These are phyloP conservation scores for Pugionium dolabratum DNA, from an alignment of 345 rosid genomes.

Conservation along the genomic window DNA sequence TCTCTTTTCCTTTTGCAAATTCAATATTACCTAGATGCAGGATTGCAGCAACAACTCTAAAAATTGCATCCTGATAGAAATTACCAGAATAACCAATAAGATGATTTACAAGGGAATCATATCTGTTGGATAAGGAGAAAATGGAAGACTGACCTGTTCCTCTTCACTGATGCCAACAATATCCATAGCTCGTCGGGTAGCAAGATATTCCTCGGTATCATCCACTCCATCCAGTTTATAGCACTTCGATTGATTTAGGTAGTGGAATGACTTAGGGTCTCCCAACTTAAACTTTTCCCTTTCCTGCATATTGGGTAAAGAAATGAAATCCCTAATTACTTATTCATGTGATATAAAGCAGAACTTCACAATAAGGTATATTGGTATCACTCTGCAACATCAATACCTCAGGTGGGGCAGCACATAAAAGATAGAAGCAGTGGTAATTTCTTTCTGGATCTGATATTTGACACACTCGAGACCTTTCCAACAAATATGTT, in stretches of 20 bases:
- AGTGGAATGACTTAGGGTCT: constrained; percentile 72
- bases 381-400: constrained; percentile 15
- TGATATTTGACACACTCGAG: constrained; percentile 99
- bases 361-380: constrained; percentile 21
- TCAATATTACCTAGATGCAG: constrained; percentile 94
- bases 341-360: constrained; percentile 20
- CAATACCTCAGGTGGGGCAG: constrained; percentile 93
- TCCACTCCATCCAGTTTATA: constrained; percentile 78
- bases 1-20: constrained; percentile 85
- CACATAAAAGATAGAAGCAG: constrained; percentile 94
- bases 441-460: constrained; percentile 99
- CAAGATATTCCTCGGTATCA: constrained; percentile 88
- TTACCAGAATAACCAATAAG: constrained; percentile 30
- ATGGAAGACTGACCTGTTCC: constrained; percentile 69
- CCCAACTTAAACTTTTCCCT: constrained; percentile 80
- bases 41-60: constrained; percentile 94
- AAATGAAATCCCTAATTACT: constrained; percentile 23
- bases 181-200: constrained; percentile 99
- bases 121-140: constrained; percentile 26
- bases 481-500: constrained; percentile 93
- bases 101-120: constrained; percentile 24
- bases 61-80: constrained; percentile 80
- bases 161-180: constrained; percentile 96
- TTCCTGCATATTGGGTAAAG: constrained; percentile 52
- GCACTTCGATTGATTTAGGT: constrained; percentile 89